Percentiles rank a stretch among this genome's conserved stretches.
Conservation (phyloP, 2,329 filamentous ascomycete genomes). For the Arachnopeziza araneosa region DNA sequence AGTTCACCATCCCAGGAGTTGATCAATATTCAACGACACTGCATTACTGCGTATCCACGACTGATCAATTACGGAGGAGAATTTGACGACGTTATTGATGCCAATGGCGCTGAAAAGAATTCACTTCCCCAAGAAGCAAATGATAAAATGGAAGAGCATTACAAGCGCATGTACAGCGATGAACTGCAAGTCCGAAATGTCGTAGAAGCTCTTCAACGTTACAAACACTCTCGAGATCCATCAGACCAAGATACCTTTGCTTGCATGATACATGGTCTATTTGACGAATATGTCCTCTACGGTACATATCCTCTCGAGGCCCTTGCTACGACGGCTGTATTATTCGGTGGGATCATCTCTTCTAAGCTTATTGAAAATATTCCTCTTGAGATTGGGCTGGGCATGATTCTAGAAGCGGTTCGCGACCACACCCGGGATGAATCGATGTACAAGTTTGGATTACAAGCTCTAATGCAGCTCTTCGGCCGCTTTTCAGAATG, state of each 20-base stretch:
- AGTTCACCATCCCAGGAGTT: conserved; percentile 59
- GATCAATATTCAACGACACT: conserved; percentile 75
- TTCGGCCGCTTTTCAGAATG: conserved; percentile 80
- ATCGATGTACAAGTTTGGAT: conserved; percentile 96
- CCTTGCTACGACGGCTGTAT: conserved; percentile 86
- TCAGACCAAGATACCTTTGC: conserved; percentile 92
- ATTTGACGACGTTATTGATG: conserved; percentile 85
- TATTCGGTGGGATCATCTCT: conserved; percentile 95
- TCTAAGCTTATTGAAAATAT: conserved; percentile 87
- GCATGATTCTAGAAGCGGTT: conserved; percentile 96
- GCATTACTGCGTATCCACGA: conserved; percentile 87
- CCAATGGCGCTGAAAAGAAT: conserved; percentile 77
- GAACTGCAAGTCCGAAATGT: conserved; percentile 83
- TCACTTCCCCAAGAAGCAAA: conserved; percentile 73
- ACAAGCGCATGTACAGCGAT: conserved; percentile 95
- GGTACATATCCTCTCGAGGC: conserved; percentile 94
- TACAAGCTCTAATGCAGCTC: conserved; percentile 90
- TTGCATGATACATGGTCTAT: conserved; percentile 96
- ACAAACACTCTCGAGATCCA: conserved; percentile 81
- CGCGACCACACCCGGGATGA: conserved; percentile 76
- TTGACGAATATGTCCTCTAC: conserved; percentile 96
- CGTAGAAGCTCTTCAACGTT: conserved; percentile 74
- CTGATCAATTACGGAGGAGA: conserved; percentile 95
- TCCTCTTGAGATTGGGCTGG: conserved; percentile 86
- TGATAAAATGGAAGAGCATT: conserved; percentile 92